Percentiles rank a stretch among this genome's conserved stretches.
Conservation (phyloP, 768 basidiomycete species). For the Hygrophorus pudorinus region DNA sequence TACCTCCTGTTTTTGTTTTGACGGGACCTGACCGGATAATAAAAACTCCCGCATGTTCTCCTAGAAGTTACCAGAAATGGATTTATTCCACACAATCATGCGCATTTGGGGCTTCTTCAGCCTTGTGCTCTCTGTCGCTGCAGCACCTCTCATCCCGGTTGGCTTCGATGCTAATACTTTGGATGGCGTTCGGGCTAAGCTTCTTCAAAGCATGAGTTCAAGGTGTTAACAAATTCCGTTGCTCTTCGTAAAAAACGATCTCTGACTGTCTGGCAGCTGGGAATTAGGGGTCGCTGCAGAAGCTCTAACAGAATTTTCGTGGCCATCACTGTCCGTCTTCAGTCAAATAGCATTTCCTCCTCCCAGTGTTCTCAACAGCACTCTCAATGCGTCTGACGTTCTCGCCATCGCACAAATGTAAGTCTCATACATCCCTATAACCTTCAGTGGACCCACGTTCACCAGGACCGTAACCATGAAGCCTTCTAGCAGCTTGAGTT, state of each 20-base stretch:
- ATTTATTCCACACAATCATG: no score
- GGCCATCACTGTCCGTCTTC: conserved; percentile 42
- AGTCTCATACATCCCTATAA: conserved; percentile 7
- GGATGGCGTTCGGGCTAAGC: conserved; percentile 16
- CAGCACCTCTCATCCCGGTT: neutral
- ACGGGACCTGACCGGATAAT: no score
- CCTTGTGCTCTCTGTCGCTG: no score
- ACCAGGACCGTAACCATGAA: conserved; percentile 28
- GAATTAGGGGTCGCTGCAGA: conserved; percentile 50
- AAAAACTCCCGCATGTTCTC: no score
- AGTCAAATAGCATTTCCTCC: conserved; percentile 30
- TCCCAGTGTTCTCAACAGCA: conserved; percentile 19
- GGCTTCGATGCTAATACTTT: conserved; percentile 18
- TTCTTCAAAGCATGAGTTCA: conserved; percentile 18
- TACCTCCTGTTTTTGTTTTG: no score
- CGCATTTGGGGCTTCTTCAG: no score
- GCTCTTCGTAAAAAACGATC: neutral
- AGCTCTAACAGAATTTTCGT: conserved; percentile 42
- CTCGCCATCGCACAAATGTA: conserved; percentile 30
- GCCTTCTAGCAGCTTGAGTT: conserved; percentile 25
- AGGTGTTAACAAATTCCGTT: conserved; percentile 14
- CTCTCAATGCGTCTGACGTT: conserved; percentile 28
- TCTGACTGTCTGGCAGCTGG: conserved; percentile 31
- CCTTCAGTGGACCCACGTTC: neutral
- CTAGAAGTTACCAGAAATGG: no score